Evolutionary conservation across 2,329 filamentous ascomycete species (phyloP), one percentile per base, ranked within the genome.

Genomic region (Monilinia fructigena): DNA sequence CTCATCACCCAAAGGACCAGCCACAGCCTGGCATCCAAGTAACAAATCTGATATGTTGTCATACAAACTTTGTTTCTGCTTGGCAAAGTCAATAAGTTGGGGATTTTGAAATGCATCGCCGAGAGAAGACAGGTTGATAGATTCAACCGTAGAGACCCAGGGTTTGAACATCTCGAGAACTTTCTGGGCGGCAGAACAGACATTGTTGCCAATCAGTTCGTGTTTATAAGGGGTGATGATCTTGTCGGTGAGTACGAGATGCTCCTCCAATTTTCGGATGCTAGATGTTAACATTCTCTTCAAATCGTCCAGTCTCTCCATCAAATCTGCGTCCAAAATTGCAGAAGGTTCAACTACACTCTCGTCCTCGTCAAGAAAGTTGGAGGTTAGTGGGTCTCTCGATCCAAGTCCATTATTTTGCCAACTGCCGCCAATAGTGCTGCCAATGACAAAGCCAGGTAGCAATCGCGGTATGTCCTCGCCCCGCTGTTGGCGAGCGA

Each of bases 401-500:
- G 86, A 82, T 4, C 85, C 84, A 1, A 87, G 77, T 66, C 85
- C 80, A 80, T 89, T 89, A 72, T 88, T 89, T 73, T 89, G 91
- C 95, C 95, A 99, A 77, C 89, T 94, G 48, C 93, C 95, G 58
- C 93, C 94, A 5, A 86, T 85, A 54, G 83, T 87, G 77, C 91
- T 96, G 40, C 93, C 92, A 68, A 93, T 87, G 42, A 98, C 89
- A 76, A 99, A 99, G 0, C 95, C 95, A 23, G 95, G 95, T 65
- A 96, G 89, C 3, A 98, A 83, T n/a, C 95, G 88, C 20, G 92
- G 92, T 65, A 98, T 96, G 52, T 95, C 91, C 75, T 97, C 94
- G 66, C 94, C 94, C 66, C 93, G 86, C 77, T 98, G 95, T 76
- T 96, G 92, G 72, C 92, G 88, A 20, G 95, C 95, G 56, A 98